Percentiles rank a stretch among this genome's conserved stretches.
These are phyloP conservation scores for Tolypocladium ovalisporum DNA, from an alignment of 2,329 filamentous ascomycete species.

Conservation along the genomic window DNA sequence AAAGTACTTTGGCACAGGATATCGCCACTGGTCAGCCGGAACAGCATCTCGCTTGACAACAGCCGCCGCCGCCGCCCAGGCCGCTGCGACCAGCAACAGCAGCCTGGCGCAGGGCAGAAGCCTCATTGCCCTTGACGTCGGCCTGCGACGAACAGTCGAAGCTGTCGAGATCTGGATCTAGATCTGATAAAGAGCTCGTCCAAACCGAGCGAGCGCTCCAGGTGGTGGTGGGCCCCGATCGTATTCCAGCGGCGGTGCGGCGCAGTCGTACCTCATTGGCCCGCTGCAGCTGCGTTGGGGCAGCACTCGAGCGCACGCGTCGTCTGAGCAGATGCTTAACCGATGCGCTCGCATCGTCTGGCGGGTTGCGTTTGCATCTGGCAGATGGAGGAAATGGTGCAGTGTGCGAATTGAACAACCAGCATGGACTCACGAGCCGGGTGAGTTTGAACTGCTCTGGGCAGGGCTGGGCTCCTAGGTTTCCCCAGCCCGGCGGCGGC, in stretches of 20 bases:
- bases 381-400: not conserved
- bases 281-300: not conserved
- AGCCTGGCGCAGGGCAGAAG: not conserved
- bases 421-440: not conserved
- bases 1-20: conserved; percentile 13
- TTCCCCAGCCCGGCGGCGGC: not conserved
- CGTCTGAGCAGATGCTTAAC: not conserved
- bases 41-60: conserved; percentile 2
- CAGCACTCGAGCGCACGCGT: not conserved
- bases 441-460: not conserved
- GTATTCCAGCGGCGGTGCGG: not conserved
- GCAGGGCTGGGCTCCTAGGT: too few species aligned
- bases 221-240: not conserved
- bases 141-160: not conserved
- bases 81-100: conserved; percentile 1
- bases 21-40: conserved; percentile 1
- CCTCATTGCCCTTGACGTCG: not conserved
- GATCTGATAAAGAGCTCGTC: not conserved
- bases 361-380: not conserved
- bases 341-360: not conserved
- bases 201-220: not conserved
- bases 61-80: not conserved
- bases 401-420: not conserved
- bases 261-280: not conserved
- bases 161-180: not conserved